Conservation (phyloP, 768 basidiomycete species). For the Phaffia tasmanica region DNA sequence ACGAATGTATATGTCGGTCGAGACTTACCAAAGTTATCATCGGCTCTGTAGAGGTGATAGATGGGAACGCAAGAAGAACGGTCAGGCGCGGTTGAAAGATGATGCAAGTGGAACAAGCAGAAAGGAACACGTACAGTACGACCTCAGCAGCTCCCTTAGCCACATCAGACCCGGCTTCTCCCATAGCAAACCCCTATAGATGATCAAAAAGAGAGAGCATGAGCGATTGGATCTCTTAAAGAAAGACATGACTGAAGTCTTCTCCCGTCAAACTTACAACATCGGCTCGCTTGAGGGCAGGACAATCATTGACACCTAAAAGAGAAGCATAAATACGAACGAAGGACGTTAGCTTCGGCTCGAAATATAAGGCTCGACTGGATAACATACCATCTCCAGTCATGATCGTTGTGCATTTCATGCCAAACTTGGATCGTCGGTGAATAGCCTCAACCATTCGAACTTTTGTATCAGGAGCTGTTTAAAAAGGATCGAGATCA, state of each 20-base stretch:
- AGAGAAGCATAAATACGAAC: background rate
- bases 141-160: conserved; percentile 56
- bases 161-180: conserved; percentile 49
- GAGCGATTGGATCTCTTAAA: too few relatives aligned
- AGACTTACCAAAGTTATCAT: conserved; percentile 46
- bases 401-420: conserved; percentile 46
- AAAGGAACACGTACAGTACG: conserved; percentile 38
- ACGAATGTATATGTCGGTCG: too few relatives aligned
- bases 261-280: conserved; percentile 33
- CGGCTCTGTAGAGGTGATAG: conserved; percentile 34
- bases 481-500: background rate
- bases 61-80: too few relatives aligned
- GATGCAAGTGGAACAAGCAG: too few relatives aligned
- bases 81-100: too few relatives aligned
- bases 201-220: too few relatives aligned
- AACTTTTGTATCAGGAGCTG: conserved; percentile 44
- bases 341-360: background rate
- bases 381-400: conserved; percentile 39
- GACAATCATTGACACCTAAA: conserved; percentile 51
- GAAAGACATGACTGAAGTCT: too few relatives aligned
- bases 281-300: conserved; percentile 50
- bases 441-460: conserved; percentile 53
- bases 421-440: conserved; percentile 40
- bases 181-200: conserved; percentile 47
- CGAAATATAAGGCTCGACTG: too few relatives aligned